Conservation (phyloP, 805 yeast genomes). For the Barnettozyma wickerhamii region DNA sequence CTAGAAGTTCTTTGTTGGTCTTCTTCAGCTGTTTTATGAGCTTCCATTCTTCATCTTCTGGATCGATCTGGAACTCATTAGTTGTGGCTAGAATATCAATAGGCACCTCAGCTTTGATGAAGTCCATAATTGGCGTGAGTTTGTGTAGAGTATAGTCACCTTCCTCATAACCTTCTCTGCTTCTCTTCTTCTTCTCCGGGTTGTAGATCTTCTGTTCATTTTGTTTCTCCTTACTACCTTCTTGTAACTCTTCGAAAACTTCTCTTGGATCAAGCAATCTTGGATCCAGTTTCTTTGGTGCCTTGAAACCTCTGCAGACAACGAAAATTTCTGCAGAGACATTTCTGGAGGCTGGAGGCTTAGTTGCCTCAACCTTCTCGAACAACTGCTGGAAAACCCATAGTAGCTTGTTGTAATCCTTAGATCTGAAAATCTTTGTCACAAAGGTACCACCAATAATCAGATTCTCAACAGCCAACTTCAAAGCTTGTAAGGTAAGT, state of each 20-base stretch:
- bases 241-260: constrained; percentile 89
- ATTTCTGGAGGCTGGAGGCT: constrained; percentile 98
- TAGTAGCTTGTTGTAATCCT: constrained; percentile 93
- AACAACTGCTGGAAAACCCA: constrained; percentile 98
- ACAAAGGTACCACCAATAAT: constrained; percentile 92
- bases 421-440: constrained; percentile 96
- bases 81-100: constrained; percentile 75
- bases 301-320: constrained; percentile 92
- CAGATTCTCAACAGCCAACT: constrained; percentile 90
- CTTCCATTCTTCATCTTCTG: constrained; percentile 65
- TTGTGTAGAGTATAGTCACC: constrained; percentile 77
- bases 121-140: constrained; percentile 70
- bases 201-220: constrained; percentile 91
- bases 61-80: constrained; percentile 57
- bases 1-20: constrained; percentile 74
- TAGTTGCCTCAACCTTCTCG: constrained; percentile 96
- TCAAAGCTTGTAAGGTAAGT: constrained; percentile 87
- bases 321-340: constrained; percentile 99
- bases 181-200: constrained; percentile 87
- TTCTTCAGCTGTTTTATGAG: constrained; percentile 65
- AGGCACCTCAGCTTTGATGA: constrained; percentile 78
- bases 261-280: constrained; percentile 85
- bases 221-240: constrained; percentile 51
- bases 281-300: constrained; percentile 94
- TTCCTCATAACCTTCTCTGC: constrained; percentile 96